Conservation (phyloP, 768 basidiomycete genomes). For the Suillus sp. region DNA sequence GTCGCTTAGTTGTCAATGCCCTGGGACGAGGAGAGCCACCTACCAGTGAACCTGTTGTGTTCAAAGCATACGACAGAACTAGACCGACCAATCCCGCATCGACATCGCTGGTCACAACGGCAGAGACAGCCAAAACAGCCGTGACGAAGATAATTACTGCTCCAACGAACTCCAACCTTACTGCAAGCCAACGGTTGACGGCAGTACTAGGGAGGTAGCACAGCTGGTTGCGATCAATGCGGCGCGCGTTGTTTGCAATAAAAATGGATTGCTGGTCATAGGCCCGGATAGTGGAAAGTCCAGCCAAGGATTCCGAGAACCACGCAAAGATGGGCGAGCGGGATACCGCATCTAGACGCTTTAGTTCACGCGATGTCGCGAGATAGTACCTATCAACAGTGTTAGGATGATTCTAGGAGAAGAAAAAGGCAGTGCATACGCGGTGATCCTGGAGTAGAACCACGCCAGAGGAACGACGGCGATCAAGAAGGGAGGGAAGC, state of each 20-base stretch:
- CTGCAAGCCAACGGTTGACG: conserved; percentile 82
- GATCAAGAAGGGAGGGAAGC: conserved; percentile 81
- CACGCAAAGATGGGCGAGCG: conserved; percentile 90
- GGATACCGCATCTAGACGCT: conserved; percentile 86
- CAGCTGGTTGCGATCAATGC: conserved; percentile 86
- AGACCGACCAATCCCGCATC: conserved; percentile 89
- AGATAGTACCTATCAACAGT: conserved; percentile 70
- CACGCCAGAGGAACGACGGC: conserved; percentile 74
- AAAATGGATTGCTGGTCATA: conserved; percentile 75
- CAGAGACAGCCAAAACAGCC: conserved; percentile 64
- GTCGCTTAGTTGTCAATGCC: conserved; percentile 10
- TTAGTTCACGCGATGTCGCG: conserved; percentile 82
- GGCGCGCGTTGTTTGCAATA: conserved; percentile 63
- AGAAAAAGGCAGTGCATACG: conserved; percentile 43
- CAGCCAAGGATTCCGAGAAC: conserved; percentile 78
- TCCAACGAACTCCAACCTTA: conserved; percentile 84
- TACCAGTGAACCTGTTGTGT: conserved; percentile 80
- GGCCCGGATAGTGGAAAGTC: conserved; percentile 81
- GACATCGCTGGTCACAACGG: conserved; percentile 74
- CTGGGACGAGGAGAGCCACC: conserved; percentile 23
- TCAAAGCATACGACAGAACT: conserved; percentile 82
- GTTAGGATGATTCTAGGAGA: neutral
- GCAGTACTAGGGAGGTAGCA: conserved; percentile 72
- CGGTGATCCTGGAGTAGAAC: conserved; percentile 82
- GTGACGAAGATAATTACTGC: conserved; percentile 76